Evolutionary conservation across 257 asterid species (phyloP), one percentile per base, ranked within the genome.

Genomic region (Marsdenia floribunda): DNA sequence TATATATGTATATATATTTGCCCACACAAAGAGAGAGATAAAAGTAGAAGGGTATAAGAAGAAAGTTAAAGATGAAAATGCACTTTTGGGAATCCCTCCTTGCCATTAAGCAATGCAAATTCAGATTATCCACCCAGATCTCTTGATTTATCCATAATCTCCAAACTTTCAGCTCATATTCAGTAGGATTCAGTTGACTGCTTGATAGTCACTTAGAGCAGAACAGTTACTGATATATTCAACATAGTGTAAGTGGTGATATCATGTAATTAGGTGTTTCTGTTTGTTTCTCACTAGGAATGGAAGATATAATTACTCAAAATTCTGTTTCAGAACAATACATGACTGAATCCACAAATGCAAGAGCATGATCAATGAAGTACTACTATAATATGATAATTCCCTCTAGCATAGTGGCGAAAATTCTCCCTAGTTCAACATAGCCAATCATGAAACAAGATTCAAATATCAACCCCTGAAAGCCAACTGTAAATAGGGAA

Each of bases 401-500:
- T 58, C 35, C 3, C 0, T 18, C 70, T 33, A 37, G 26, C 3
- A 0, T 44, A 37, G 47, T 21, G 59, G 38, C 9, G 9, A 35
- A n/a, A 38, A 14, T 73, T 58, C 69, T 58, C 57, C 69, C 24
- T 0, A 53, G 59, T 53, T 71, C 75, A 33, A 53, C 58, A 22
- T 14, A 65, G 40, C 4, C 0, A 29, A 44, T 13, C 22, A 35
- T 6, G 46, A 61, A 22, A 63, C 49, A 64, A 64, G 15, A 64
- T 64, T 18, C 26, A 64, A 35, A 64, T 35, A 64, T 64, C 70
- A 63, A 33, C 11, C 58, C 50, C 22, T n/a, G 60, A 22, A 54
- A 76, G 14, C 54, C 37, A 75, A 70, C 29, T 24, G 21, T 52
- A 52, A 50, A 44, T 42, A 42, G 72, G 68, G 73, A 47, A 68